Conservation (phyloP, 202 grass and related monocot species). For the Carex arenaria region DNA sequence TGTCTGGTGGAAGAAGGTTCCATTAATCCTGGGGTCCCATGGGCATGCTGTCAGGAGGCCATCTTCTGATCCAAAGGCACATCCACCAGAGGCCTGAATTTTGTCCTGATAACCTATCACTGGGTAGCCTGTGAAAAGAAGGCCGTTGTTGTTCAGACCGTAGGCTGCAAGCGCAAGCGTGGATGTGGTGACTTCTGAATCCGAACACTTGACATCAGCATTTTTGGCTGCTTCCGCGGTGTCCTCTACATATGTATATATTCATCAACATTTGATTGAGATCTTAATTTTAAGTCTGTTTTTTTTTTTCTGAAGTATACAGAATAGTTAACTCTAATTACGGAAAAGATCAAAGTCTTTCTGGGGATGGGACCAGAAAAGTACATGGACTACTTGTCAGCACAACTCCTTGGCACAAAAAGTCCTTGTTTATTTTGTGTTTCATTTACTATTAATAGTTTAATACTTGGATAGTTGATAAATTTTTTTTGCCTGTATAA, state of each 20-base stretch:
- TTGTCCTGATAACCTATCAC: conserved; percentile 59
- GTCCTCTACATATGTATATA: conserved; percentile 32
- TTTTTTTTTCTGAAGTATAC: no score
- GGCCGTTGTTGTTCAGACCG: conserved; percentile 59
- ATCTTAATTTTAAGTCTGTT: neutral
- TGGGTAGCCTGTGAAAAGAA: conserved; percentile 63
- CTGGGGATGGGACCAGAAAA: no score
- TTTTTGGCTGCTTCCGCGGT: conserved; percentile 23
- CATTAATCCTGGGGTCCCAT: conserved; percentile 40
- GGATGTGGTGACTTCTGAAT: conserved; percentile 12
- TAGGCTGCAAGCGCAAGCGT: conserved; percentile 21
- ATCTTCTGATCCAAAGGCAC: conserved; percentile 36
- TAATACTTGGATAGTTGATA: neutral
- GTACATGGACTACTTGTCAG: no score
- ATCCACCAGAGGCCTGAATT: conserved; percentile 62
- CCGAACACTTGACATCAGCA: conserved; percentile 29
- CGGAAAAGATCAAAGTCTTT: neutral
- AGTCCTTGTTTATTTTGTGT: neutral
- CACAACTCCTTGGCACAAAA: neutral
- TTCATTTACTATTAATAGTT: no score
- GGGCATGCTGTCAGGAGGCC: conserved; percentile 37
- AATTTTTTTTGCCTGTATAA: neutral
- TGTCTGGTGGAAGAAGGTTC: conserved; percentile 42
- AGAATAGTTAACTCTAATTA: neutral
- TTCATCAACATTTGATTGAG: neutral